A percentile compares a stretch with the other conserved stretches of the same genome.
phyloP scores from a whole-genome alignment of 495 filamentous ascomycete genomes.

The Beverwykella pulmonaria region DNA sequence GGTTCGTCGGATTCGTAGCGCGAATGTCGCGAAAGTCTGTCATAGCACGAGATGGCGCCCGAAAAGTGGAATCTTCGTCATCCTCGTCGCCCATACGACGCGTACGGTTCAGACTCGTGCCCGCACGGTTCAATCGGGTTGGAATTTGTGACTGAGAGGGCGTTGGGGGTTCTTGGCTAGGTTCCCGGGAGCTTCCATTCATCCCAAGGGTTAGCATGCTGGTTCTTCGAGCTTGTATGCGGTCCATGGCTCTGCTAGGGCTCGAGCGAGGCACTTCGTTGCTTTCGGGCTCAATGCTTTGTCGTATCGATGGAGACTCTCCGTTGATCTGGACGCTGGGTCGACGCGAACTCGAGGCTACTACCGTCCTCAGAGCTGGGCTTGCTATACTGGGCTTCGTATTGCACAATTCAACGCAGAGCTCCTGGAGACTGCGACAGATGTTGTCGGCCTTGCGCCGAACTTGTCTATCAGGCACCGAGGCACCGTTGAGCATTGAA shows the following conservation, averaged over 20 bases:
- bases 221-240: constrained; percentile 71
- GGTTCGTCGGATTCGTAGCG: constrained; percentile 41
- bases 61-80: constrained; percentile 49
- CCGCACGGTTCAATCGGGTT: constrained; percentile 27
- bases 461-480: constrained; percentile 77
- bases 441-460: constrained; percentile 89
- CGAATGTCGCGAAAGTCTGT: constrained; percentile 47
- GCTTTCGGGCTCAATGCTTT: constrained; percentile 33
- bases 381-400: constrained; percentile 44
- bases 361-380: constrained; percentile 24
- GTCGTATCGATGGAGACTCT: constrained; percentile 30
- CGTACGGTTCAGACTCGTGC: constrained; percentile 32
- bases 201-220: constrained; percentile 56
- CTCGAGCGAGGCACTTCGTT: constrained; percentile 26
- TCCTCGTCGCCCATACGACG: constrained; percentile 45
- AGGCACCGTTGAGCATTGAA: constrained; percentile 58
- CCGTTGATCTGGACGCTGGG: constrained; percentile 42
- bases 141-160: constrained; percentile 37
- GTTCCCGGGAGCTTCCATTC: constrained; percentile 45
- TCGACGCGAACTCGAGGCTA: constrained; percentile 43
- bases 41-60: constrained; percentile 47
- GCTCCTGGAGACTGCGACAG: constrained; percentile 88
- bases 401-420: constrained; percentile 83
- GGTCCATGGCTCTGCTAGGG: constrained; percentile 62
- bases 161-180: constrained; percentile 45